phyloP scores from a whole-genome alignment of 371 early-diverging fungal species.

The Lichtheimia ornata region DNA sequence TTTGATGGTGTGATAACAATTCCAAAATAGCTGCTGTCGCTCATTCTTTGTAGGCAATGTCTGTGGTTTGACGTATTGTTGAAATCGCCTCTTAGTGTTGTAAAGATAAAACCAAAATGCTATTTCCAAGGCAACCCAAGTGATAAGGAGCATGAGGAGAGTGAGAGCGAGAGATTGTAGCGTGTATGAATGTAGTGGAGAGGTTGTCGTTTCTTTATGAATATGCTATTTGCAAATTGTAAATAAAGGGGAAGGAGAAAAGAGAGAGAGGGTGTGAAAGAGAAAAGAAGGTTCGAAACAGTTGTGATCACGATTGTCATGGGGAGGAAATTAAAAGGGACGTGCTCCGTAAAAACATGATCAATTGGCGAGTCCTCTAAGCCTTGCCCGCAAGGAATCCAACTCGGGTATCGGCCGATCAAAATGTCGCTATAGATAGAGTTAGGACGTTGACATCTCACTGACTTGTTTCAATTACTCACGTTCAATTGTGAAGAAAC shows the following conservation, averaged over 20 bases:
- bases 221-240: too few relatives aligned
- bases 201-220: too few relatives aligned
- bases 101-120: slow-evolving; percentile 47
- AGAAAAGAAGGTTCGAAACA: too few relatives aligned
- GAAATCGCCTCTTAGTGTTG: slow-evolving; percentile 25
- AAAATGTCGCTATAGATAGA: slow-evolving; percentile 49
- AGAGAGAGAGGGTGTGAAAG: too few relatives aligned
- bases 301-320: too few relatives aligned
- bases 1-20: slow-evolving; percentile 41
- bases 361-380: slow-evolving; percentile 40
- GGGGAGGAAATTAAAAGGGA: too few relatives aligned
- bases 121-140: slow-evolving; percentile 4
- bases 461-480: slow-evolving; percentile 12
- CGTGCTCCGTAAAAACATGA: background rate
- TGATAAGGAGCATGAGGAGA: slow-evolving; percentile 4
- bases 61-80: slow-evolving; percentile 20
- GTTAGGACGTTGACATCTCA: background rate
- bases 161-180: too few relatives aligned
- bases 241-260: too few relatives aligned
- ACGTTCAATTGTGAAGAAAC: slow-evolving; percentile 62
- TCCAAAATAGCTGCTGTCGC: slow-evolving; percentile 39
- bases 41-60: slow-evolving; percentile 22
- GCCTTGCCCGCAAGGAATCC: slow-evolving; percentile 56
- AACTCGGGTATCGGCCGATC: slow-evolving; percentile 67
- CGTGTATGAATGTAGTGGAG: too few relatives aligned